These are phyloP conservation scores for Lactarius sp. DNA, from an alignment of 768 basidiomycete genomes.

Conservation along the genomic window DNA sequence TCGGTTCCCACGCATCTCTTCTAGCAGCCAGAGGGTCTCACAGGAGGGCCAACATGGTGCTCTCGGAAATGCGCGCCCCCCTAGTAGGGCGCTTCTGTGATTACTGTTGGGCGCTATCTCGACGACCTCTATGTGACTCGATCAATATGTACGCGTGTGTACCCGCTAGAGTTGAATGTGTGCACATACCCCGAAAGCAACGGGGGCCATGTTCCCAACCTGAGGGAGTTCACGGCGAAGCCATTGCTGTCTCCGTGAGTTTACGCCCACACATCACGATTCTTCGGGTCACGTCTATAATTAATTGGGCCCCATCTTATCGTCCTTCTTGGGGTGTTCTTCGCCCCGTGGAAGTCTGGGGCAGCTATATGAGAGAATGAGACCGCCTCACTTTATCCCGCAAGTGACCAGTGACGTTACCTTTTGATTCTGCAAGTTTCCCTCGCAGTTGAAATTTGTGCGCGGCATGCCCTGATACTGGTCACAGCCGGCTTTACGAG, in stretches of 20 bases:
- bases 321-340: not conserved
- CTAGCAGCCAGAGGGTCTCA: not conserved
- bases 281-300: not conserved
- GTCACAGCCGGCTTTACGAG: not conserved
- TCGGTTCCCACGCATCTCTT: not conserved
- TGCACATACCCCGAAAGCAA: too few species aligned
- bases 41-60: not conserved
- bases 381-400: not conserved
- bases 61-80: not conserved
- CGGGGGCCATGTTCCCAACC: too few species aligned
- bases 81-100: not conserved
- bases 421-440: not conserved
- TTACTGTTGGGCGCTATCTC: not conserved
- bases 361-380: not conserved
- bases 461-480: not conserved
- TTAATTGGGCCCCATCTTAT: not conserved
- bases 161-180: not conserved
- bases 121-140: not conserved
- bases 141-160: not conserved
- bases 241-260: not conserved
- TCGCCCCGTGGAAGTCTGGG: not conserved
- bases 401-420: not conserved
- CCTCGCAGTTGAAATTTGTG: not conserved
- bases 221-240: not conserved
- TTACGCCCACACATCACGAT: not conserved